A percentile compares a stretch with the other conserved stretches of the same genome.
Evolutionary conservation across 2,329 filamentous ascomycete genomes (phyloP).

Genomic region (Paraphaeosphaeria sporulosa): DNA sequence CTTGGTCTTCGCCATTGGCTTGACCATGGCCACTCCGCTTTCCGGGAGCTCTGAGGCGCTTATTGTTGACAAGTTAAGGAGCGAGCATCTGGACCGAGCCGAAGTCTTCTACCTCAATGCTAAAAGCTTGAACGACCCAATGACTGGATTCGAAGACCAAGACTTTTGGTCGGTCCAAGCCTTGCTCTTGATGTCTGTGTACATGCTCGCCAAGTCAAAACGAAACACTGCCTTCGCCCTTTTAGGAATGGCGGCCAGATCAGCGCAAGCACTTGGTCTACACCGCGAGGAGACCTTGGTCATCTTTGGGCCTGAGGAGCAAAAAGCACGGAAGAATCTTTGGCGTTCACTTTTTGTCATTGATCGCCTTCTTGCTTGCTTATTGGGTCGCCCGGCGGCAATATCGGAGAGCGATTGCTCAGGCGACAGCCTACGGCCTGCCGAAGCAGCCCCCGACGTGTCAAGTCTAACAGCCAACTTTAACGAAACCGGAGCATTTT

Average conservation of each 20-base stretch:
- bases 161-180: constrained; percentile 72
- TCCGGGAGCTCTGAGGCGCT: constrained; percentile 58
- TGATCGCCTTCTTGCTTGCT: constrained; percentile 69
- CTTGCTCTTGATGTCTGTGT: constrained; percentile 69
- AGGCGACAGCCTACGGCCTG: constrained; percentile 52
- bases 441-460: constrained; percentile 33
- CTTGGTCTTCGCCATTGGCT: constrained; percentile 69
- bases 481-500: constrained; percentile 47
- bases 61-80: constrained; percentile 61
- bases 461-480: constrained; percentile 27
- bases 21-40: constrained; percentile 64
- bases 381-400: constrained; percentile 67
- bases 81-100: constrained; percentile 60
- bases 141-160: constrained; percentile 65
- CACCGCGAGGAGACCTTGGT: constrained; percentile 67
- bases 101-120: constrained; percentile 70
- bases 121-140: constrained; percentile 59
- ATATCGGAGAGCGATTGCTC: constrained; percentile 71
- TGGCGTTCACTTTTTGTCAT: constrained; percentile 72
- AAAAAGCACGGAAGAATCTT: constrained; percentile 62
- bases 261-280: constrained; percentile 68
- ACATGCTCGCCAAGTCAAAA: constrained; percentile 68
- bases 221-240: constrained; percentile 70
- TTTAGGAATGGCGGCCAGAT: constrained; percentile 67
- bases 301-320: constrained; percentile 59